These are phyloP conservation scores for Euphorbia schlechtendalii DNA, from an alignment of 441 rosid species.

Conservation along the genomic window DNA sequence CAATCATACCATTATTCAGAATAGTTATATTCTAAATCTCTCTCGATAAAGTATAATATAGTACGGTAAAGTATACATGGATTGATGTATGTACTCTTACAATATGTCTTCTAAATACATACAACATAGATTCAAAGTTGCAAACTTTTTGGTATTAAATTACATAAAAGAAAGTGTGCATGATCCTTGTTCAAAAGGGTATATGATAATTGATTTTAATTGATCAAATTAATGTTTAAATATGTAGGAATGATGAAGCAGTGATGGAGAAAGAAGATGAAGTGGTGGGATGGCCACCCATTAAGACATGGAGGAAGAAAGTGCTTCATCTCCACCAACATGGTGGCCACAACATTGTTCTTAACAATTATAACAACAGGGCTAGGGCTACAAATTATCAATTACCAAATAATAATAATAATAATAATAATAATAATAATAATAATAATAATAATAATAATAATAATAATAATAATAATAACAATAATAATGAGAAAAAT, in stretches of 20 bases:
- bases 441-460: too few species aligned
- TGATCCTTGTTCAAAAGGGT: too few species aligned
- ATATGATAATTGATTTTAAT: background rate
- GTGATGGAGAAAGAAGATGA: conserved; percentile 19
- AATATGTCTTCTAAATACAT: too few species aligned
- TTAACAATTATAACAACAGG: conserved; percentile 12
- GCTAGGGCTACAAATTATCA: background rate
- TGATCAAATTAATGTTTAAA: background rate
- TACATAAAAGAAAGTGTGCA: too few species aligned
- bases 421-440: too few species aligned
- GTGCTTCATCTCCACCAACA: conserved; percentile 22
- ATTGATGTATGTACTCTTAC: too few species aligned
- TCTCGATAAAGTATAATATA: too few species aligned
- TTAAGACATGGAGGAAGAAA: conserved; percentile 48
- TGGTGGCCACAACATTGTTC: conserved; percentile 13
- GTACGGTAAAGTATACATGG: too few species aligned
- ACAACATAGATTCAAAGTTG: too few species aligned
- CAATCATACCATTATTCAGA: too few species aligned
- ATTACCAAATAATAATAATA: background rate
- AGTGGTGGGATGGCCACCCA: conserved; percentile 54
- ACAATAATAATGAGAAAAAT: background rate
- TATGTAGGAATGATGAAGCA: background rate
- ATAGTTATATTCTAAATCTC: too few species aligned
- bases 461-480: background rate
- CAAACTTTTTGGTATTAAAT: too few species aligned